Evolutionary conservation across 768 basidiomycete genomes (phyloP).

Genomic region (Russula olivacea): DNA sequence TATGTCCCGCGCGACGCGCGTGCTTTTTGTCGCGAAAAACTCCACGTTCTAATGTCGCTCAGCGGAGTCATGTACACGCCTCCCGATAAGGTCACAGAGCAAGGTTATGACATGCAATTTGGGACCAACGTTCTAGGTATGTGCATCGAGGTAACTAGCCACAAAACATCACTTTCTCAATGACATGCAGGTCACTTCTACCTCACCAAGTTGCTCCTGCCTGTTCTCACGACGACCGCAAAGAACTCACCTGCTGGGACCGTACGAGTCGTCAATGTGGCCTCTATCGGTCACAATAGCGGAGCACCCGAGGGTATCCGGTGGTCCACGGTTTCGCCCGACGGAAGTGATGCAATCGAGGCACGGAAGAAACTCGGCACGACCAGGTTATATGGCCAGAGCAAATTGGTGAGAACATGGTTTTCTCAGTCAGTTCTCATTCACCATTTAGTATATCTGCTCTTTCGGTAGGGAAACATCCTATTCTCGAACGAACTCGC

Average conservation of each 20-base stretch:
- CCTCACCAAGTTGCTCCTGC: slow-evolving; percentile 33
- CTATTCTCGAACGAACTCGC: slow-evolving; percentile 40
- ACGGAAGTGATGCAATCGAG: slow-evolving; percentile 3
- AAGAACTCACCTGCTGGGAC: slow-evolving; percentile 28
- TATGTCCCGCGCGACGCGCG: slow-evolving; percentile 11
- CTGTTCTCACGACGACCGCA: slow-evolving; percentile 31
- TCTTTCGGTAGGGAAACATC: slow-evolving; percentile 37
- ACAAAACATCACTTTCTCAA: neutral
- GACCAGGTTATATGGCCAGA: slow-evolving; percentile 22
- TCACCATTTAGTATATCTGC: neutral
- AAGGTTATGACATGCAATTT: slow-evolving; percentile 35
- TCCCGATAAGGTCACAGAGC: slow-evolving; percentile 29
- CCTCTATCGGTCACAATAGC: slow-evolving; percentile 27
- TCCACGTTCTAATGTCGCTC: neutral
- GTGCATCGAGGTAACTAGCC: neutral
- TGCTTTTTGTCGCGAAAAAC: no score
- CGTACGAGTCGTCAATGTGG: slow-evolving; percentile 30
- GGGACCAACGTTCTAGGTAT: slow-evolving; percentile 33
- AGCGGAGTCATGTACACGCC: slow-evolving; percentile 35
- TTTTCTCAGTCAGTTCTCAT: no score
- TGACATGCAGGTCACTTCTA: slow-evolving; percentile 31
- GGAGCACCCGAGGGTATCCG: slow-evolving; percentile 28
- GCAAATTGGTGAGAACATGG: slow-evolving; percentile 15
- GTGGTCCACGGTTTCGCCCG: slow-evolving; percentile 13
- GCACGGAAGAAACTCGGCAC: slow-evolving; percentile 15